Base-by-base conservation (phyloP, 2,329 filamentous ascomycete genomes). In the Alternaria sp. region DNA sequence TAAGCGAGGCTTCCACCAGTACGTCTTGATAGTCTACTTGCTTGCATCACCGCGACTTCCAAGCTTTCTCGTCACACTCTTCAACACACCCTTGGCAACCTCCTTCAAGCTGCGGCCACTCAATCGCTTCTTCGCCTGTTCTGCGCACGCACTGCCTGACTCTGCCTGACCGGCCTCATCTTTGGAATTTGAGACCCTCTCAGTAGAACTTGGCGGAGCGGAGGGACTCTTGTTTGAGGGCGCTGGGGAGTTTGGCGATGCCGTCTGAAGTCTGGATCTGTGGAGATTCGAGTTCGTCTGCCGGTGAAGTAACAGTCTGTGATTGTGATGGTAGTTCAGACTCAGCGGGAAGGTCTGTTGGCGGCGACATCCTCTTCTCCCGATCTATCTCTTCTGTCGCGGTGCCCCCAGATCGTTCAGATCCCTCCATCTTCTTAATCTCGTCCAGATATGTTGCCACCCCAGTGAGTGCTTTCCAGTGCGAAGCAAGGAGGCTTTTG, bases 281-380 rank as follows among this genome's bases (percentile, higher is more conserved):
- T 36, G 7, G 30, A 36, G 30, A 36, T 36, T 15, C 13, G 30
- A 4, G 30, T 36, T 36, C 30, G 30, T 15, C 30, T 32, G 3
- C 1, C 13, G 13, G 12, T 15, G 6, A 7, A 4, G 13, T 15
- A 32, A 15, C 30, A 4, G 6, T 8, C 3, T 15, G 30, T 36
- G 30, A n/a, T 36, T 13, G 30, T 3, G 30, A 4, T 13, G 6
- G 30, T 3, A 8, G 13, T 8, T 15, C 4, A n/a, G 4, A 1
- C 0, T 36, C 30, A 15, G 13, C 1, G 0, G 3, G 13, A 36
- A 36, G 2, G 1, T 15, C 0, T 1, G 30, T 7, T 4, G 1
- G 30, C 13, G 13, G 6, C 13, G 30, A 36, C 32, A 8, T 36
- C 7, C 2, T 1, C 32, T 36, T 36, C 4, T 36, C 32, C n/a